A percentile compares a stretch with the other conserved stretches of the same genome.
These are phyloP conservation scores for Harrya chromipes DNA, from an alignment of 768 basidiomycete genomes.

Conservation along the genomic window DNA sequence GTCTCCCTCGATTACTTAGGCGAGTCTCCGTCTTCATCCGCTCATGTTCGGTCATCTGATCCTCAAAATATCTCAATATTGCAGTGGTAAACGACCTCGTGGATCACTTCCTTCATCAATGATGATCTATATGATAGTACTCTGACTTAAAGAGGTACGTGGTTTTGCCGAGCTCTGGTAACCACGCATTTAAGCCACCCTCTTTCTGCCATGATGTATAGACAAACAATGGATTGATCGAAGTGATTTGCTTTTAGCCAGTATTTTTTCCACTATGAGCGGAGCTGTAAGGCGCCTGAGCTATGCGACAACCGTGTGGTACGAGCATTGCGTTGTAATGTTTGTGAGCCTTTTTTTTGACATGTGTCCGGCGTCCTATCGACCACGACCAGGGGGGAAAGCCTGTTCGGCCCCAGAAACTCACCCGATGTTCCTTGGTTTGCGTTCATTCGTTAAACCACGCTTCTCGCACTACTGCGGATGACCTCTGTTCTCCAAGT, in stretches of 20 bases:
- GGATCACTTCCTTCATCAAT: constrained; percentile 22
- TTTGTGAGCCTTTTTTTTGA: constrained; percentile 8
- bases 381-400: too few species aligned
- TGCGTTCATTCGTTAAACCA: background rate
- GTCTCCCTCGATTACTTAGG: constrained; percentile 7
- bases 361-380: background rate
- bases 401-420: background rate
- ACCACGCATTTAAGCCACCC: constrained; percentile 11
- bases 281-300: constrained; percentile 8
- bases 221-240: constrained; percentile 10
- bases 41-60: constrained; percentile 14
- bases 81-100: constrained; percentile 24
- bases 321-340: constrained; percentile 12
- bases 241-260: constrained; percentile 3
- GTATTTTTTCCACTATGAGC: background rate
- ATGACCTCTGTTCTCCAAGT: background rate
- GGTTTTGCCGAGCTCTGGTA: constrained; percentile 17
- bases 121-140: constrained; percentile 13
- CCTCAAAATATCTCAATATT: constrained; percentile 10
- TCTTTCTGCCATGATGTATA: constrained; percentile 14
- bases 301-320: constrained; percentile 17
- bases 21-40: constrained; percentile 17
- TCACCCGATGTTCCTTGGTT: constrained; percentile 2
- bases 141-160: constrained; percentile 13
- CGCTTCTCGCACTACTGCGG: background rate